Evolutionary conservation across 1,284 basidiomycete genomes (phyloP).

Genomic region (Crepidotus sp.): DNA sequence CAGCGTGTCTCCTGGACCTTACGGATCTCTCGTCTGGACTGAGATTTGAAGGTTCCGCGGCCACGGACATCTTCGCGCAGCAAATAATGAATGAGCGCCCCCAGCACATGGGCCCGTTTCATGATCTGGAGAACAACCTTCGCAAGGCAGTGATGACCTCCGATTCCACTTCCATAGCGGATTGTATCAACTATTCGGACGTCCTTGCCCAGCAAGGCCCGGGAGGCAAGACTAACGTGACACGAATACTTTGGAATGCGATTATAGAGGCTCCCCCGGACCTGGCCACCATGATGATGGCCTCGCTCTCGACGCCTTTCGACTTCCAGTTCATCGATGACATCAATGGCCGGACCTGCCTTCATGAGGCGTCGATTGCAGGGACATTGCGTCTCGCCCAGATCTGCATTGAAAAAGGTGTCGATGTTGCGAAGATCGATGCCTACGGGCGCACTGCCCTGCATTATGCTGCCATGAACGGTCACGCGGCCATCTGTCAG

Average conservation of each 20-base stretch:
- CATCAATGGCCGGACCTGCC: conserved; percentile 91
- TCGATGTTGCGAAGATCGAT: conserved; percentile 64
- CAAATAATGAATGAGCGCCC: conserved; percentile 61
- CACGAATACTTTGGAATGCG: conserved; percentile 87
- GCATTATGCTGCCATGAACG: conserved; percentile 95
- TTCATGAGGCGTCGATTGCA: conserved; percentile 90
- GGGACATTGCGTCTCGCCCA: conserved; percentile 77
- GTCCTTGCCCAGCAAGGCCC: conserved; percentile 46
- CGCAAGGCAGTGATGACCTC: conserved; percentile 61
- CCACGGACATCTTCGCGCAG: conserved; percentile 58
- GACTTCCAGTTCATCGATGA: conserved; percentile 93
- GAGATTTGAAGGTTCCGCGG: conserved; percentile 55
- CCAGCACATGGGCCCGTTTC: conserved; percentile 62
- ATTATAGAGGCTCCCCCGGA: conserved; percentile 72
- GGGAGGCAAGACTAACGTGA: conserved; percentile 57
- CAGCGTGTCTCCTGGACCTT: conserved; percentile 87
- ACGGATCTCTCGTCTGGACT: conserved; percentile 76
- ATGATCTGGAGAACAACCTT: conserved; percentile 82
- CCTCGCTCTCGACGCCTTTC: conserved; percentile 60
- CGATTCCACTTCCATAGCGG: conserved; percentile 53
- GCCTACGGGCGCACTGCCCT: conserved; percentile 90
- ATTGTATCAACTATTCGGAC: conserved; percentile 68
- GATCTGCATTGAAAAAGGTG: conserved; percentile 71
- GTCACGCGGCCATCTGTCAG: conserved; percentile 71
- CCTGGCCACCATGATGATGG: conserved; percentile 67